Evolutionary conservation across 805 yeast species (phyloP).

Genomic region (Hanseniaspora taiwanica): DNA sequence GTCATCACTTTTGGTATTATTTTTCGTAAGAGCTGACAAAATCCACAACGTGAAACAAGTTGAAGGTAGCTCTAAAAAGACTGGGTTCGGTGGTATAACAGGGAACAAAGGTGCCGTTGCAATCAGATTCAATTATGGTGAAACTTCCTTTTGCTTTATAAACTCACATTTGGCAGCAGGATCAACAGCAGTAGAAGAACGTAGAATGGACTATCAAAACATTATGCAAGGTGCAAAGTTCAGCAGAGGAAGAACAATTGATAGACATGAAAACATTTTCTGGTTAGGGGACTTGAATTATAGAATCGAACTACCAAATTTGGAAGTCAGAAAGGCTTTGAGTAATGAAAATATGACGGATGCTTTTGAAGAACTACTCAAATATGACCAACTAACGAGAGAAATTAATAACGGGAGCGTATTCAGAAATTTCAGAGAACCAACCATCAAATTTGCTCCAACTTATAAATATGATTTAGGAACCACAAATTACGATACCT

Average conservation of each 20-base stretch:
- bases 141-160: constrained; percentile 68
- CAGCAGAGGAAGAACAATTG: constrained; percentile 59
- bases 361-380: constrained; percentile 33
- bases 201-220: constrained; percentile 72
- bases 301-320: constrained; percentile 59
- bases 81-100: constrained; percentile 93
- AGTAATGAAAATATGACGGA: constrained; percentile 29
- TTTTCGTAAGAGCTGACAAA: constrained; percentile 43
- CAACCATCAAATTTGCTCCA: constrained; percentile 65
- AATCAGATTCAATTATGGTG: constrained; percentile 70
- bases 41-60: constrained; percentile 56
- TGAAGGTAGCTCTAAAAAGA: constrained; percentile 88
- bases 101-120: constrained; percentile 97
- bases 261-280: constrained; percentile 73
- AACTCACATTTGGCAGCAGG: constrained; percentile 96
- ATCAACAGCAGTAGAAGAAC: constrained; percentile 60
- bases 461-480: constrained; percentile 90
- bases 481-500: constrained; percentile 65
- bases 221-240: constrained; percentile 67
- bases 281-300: constrained; percentile 96
- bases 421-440: constrained; percentile 65
- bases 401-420: constrained; percentile 62
- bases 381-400: constrained; percentile 62
- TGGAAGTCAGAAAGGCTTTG: constrained; percentile 51
- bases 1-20: constrained; percentile 51